Conservation (phyloP, 352 stramenopile genomes). For the Thraustochytrium striatum region DNA sequence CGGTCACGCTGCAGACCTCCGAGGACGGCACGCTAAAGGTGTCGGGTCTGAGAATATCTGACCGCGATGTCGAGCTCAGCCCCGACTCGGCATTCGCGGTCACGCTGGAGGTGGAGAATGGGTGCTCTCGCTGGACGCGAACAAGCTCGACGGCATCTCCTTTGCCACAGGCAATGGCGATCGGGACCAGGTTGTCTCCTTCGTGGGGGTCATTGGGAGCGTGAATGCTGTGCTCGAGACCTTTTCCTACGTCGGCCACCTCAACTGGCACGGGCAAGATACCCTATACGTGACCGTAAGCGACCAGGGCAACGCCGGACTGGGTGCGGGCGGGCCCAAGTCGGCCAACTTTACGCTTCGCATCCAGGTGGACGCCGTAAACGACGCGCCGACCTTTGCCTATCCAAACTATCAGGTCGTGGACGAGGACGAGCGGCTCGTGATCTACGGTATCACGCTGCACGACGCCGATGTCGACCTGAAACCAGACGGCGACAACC, state of each 20-base stretch:
- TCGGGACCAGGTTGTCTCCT: slow-evolving; percentile 24
- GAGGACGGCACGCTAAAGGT: slow-evolving; percentile 53
- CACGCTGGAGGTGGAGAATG: slow-evolving; percentile 51
- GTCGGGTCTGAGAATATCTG: slow-evolving; percentile 48
- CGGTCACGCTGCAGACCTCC: slow-evolving; percentile 29
- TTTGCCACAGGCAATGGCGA: slow-evolving; percentile 31
- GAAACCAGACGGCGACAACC: not conserved
- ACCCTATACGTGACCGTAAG: slow-evolving; percentile 54
- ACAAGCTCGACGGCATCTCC: not conserved
- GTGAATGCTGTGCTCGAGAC: slow-evolving; percentile 31
- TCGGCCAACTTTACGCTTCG: slow-evolving; percentile 48
- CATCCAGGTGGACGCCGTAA: slow-evolving; percentile 17
- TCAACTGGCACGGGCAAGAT: slow-evolving; percentile 56
- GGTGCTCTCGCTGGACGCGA: slow-evolving; percentile 51
- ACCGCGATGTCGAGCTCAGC: slow-evolving; percentile 53
- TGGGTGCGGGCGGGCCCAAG: slow-evolving; percentile 51
- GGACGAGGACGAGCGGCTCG: slow-evolving; percentile 31
- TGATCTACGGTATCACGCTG: slow-evolving; percentile 28
- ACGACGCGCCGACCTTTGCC: slow-evolving; percentile 12
- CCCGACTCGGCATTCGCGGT: slow-evolving; percentile 53
- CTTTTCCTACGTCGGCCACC: slow-evolving; percentile 36
- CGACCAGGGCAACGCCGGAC: slow-evolving; percentile 55
- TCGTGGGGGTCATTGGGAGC: not conserved
- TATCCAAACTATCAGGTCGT: slow-evolving; percentile 10
- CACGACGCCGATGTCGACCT: slow-evolving; percentile 31